Evolutionary conservation across 73 alveolate genomes (phyloP).

Genomic region (Paramecium tetraurelia): DNA sequence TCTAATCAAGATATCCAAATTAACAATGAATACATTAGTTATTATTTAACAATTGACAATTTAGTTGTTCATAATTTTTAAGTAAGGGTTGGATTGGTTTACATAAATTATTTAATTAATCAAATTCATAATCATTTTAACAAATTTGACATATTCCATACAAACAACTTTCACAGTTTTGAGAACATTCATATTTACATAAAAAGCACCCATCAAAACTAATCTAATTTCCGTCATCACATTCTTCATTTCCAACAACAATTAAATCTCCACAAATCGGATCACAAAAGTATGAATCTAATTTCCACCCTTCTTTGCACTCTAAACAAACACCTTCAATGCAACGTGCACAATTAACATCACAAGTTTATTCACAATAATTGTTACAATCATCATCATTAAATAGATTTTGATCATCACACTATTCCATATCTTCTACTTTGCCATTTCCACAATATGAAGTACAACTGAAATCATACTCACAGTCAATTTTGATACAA

Average conservation of each 20-base stretch:
- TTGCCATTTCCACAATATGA: neutral
- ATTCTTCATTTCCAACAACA: neutral
- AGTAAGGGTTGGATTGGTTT: neutral
- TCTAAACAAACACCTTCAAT: neutral
- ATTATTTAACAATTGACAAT: neutral
- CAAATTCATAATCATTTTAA: neutral
- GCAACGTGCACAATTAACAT: neutral
- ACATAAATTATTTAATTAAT: neutral
- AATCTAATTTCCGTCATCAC: neutral
- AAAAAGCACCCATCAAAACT: neutral
- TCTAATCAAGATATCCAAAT: neutral
- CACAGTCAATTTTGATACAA: neutral
- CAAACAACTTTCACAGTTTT: neutral
- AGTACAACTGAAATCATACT: neutral
- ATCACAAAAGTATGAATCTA: neutral
- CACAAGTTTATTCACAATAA: neutral
- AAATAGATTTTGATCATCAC: neutral
- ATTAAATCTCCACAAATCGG: neutral
- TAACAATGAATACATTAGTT: neutral
- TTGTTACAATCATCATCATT: neutral
- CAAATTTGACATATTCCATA: neutral
- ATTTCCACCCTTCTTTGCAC: conserved; percentile 65
- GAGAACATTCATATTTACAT: neutral
- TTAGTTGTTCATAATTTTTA: neutral
- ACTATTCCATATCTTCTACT: neutral